Evolutionary conservation across 345 rosid genomes (phyloP).

Genomic region (Arabidopsis arenosa): DNA sequence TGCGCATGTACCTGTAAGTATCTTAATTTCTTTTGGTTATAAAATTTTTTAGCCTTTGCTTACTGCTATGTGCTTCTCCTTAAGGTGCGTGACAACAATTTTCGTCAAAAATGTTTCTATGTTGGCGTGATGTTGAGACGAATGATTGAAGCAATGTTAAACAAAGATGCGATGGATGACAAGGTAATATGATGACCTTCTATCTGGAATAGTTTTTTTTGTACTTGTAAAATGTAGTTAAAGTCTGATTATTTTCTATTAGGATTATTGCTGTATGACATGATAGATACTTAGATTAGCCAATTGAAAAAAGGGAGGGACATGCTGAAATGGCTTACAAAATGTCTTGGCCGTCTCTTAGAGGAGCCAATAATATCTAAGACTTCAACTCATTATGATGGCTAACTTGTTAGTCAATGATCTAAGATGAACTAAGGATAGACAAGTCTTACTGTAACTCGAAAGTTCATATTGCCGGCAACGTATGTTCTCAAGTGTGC

Average conservation of each 20-base stretch:
- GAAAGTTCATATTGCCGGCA: neutral
- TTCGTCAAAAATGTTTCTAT: constrained; percentile 88
- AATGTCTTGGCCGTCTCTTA: constrained; percentile 6
- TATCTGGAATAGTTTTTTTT: constrained; percentile 5
- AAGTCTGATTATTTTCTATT: constrained; percentile 22
- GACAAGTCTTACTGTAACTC: constrained; percentile 10
- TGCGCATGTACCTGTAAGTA: constrained; percentile 86
- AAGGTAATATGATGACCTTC: constrained; percentile 58
- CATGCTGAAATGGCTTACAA: constrained; percentile 17
- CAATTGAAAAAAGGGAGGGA: constrained; percentile 15
- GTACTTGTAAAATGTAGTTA: neutral
- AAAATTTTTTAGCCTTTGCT: constrained; percentile 24
- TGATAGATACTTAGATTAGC: constrained; percentile 19
- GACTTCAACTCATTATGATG: constrained; percentile 7
- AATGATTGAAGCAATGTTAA: constrained; percentile 90
- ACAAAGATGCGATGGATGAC: constrained; percentile 98
- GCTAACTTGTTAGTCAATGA: constrained; percentile 23
- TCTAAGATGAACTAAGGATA: constrained; percentile 29
- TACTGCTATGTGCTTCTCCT: constrained; percentile 32
- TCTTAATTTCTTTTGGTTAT: constrained; percentile 31
- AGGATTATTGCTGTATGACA: constrained; percentile 18
- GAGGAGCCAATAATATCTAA: constrained; percentile 5
- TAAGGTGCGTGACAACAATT: constrained; percentile 70
- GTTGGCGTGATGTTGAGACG: constrained; percentile 96
- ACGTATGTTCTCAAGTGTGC: constrained; percentile 23